Evolutionary conservation across 2,329 filamentous ascomycete species (phyloP).

Genomic region (Mariannaea sp.): DNA sequence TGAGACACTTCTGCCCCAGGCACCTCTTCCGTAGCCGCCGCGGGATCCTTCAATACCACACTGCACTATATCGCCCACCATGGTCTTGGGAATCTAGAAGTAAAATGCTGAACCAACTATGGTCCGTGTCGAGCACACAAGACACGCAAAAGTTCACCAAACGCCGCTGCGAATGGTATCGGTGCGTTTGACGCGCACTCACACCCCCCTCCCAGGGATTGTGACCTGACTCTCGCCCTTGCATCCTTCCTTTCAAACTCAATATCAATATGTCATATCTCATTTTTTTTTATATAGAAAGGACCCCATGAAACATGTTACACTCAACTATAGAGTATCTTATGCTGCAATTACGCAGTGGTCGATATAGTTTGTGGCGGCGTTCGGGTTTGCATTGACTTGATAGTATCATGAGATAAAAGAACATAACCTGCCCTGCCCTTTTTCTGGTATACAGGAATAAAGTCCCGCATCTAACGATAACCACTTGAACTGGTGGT

Average conservation of each 20-base stretch:
- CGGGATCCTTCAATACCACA: neutral
- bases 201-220: neutral
- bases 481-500: constrained; percentile 14
- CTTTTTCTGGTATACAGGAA: too few relatives aligned
- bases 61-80: constrained; percentile 8
- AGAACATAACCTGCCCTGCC: too few relatives aligned
- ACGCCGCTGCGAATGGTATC: constrained; percentile 10
- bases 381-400: neutral
- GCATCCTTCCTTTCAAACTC: constrained; percentile 10
- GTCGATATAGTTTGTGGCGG: too few relatives aligned
- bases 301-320: too few relatives aligned
- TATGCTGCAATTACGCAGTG: too few relatives aligned
- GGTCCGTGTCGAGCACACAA: neutral
- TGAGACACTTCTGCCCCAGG: too few relatives aligned
- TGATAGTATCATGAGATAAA: neutral
- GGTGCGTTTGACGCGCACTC: constrained; percentile 18
- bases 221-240: constrained; percentile 5
- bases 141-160: neutral
- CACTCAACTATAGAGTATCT: too few relatives aligned
- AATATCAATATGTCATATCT: constrained; percentile 1
- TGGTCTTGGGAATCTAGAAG: neutral
- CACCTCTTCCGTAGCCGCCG: constrained; percentile 6
- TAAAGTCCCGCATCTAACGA: constrained; percentile 23
- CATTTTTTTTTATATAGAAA: neutral
- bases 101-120: constrained; percentile 11